phyloP scores from a whole-genome alignment of 2,329 filamentous ascomycete species.

The Cytospora mali region DNA sequence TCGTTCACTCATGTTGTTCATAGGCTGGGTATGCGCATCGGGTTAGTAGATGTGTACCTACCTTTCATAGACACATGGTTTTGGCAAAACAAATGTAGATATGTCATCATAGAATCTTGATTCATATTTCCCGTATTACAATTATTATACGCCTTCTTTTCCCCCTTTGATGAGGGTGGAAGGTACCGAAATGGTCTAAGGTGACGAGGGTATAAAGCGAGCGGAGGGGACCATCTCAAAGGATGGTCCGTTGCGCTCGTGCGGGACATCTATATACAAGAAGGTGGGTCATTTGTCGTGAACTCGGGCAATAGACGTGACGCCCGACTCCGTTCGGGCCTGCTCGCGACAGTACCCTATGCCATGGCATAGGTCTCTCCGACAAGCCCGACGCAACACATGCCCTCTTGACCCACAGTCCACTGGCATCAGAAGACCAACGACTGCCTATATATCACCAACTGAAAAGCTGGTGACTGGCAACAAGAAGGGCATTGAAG shows the following conservation, averaged over 20 bases:
- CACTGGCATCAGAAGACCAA: neutral
- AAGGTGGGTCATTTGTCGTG: neutral
- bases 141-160: slow-evolving; percentile 17
- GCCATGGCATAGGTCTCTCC: neutral
- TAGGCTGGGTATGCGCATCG: neutral
- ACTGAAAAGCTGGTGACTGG: neutral
- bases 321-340: neutral
- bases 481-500: neutral
- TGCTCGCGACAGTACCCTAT: neutral
- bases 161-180: neutral
- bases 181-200: neutral
- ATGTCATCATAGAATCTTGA: neutral
- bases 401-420: neutral
- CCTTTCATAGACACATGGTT: neutral
- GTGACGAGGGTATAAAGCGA: neutral
- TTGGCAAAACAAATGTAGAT: neutral
- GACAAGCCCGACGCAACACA: neutral
- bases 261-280: neutral
- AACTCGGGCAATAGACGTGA: neutral
- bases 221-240: neutral
- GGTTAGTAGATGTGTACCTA: neutral
- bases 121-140: slow-evolving; percentile 10
- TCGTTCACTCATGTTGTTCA: neutral
- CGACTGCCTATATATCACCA: neutral
- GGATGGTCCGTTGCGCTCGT: neutral